Evolutionary conservation across 2,329 filamentous ascomycete genomes (phyloP).

Genomic region (Paramyrothecium roridum): DNA sequence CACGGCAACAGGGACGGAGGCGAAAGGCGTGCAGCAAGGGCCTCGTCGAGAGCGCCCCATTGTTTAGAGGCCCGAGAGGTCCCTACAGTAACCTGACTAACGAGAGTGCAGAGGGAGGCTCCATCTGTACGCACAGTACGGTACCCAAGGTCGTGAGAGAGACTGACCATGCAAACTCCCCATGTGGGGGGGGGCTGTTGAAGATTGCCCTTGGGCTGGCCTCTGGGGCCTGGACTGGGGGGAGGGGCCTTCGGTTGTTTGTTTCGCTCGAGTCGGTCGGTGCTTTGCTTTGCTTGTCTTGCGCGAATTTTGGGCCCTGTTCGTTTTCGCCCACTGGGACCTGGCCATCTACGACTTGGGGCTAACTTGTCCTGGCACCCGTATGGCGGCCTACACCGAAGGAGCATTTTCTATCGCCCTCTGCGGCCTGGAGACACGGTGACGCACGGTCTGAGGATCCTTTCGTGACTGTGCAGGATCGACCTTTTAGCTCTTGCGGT

Average conservation of each 20-base stretch:
- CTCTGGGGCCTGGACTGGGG: too few relatives aligned
- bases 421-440: background rate
- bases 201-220: background rate
- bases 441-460: background rate
- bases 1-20: too few relatives aligned
- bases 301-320: conserved; percentile 1
- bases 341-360: too few relatives aligned
- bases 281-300: background rate
- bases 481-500: too few relatives aligned
- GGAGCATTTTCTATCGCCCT: background rate
- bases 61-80: background rate
- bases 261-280: background rate
- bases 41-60: background rate
- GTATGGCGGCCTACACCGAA: too few relatives aligned
- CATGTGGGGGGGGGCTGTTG: background rate
- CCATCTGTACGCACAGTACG: background rate
- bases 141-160: background rate
- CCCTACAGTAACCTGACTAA: background rate
- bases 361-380: too few relatives aligned
- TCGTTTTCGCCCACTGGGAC: too few relatives aligned
- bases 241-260: background rate
- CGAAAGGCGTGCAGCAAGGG: background rate
- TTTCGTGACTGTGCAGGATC: background rate
- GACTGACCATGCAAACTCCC: background rate
- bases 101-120: background rate